phyloP scores from a whole-genome alignment of 2,329 filamentous ascomycete genomes.

The Hypoxylon sp. region DNA sequence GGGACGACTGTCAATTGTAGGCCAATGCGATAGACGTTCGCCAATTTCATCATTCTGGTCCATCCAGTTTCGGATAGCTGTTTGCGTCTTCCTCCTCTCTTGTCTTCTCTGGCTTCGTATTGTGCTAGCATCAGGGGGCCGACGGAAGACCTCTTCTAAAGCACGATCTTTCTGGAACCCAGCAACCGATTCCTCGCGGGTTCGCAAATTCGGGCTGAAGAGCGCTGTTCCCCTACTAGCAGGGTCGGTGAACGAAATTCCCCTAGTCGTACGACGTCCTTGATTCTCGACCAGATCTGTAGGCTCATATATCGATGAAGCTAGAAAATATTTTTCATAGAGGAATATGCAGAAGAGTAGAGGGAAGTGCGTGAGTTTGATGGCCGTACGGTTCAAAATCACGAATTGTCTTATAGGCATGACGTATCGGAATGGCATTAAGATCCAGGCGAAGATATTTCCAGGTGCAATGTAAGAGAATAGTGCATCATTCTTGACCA shows the following conservation, averaged over 20 bases:
- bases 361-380: conserved; percentile 91
- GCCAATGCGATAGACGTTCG: conserved; percentile 63
- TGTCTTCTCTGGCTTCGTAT: conserved; percentile 71
- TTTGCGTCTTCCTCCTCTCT: conserved; percentile 80
- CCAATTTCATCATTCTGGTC: conserved; percentile 72
- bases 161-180: conserved; percentile 92
- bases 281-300: conserved; percentile 86
- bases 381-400: conserved; percentile 87
- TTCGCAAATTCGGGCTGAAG: conserved; percentile 79
- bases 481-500: conserved; percentile 97
- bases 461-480: conserved; percentile 94
- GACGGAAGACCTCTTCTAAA: conserved; percentile 89
- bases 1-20: conserved; percentile 61
- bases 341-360: conserved; percentile 87
- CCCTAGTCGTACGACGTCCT: conserved; percentile 62
- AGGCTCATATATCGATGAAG: conserved; percentile 81
- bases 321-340: conserved; percentile 86
- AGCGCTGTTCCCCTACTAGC: conserved; percentile 70
- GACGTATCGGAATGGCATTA: conserved; percentile 84
- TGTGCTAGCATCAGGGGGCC: conserved; percentile 74
- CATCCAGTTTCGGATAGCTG: conserved; percentile 92
- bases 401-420: conserved; percentile 87
- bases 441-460: conserved; percentile 90
- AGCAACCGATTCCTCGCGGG: conserved; percentile 87
- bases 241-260: conserved; percentile 70